A percentile compares a stretch with the other conserved stretches of the same genome.
These are phyloP conservation scores for Ophiorrhiza pumila DNA, from an alignment of 257 asterid species.

Conservation along the genomic window DNA sequence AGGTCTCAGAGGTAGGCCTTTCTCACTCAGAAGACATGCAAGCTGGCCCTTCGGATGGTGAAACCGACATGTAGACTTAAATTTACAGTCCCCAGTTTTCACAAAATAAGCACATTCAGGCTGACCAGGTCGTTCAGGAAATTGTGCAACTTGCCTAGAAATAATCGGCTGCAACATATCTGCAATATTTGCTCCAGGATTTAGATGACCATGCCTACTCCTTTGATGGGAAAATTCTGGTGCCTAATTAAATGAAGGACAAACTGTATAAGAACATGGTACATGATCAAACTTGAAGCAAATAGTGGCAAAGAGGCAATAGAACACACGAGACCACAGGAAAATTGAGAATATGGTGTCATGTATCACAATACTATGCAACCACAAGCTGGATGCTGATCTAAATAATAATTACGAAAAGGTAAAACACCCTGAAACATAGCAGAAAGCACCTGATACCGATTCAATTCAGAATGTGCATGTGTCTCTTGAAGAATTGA, in stretches of 20 bases:
- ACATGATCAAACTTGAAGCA: not conserved
- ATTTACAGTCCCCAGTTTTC: constrained; percentile 49
- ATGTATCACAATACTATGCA: not conserved
- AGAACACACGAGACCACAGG: not conserved
- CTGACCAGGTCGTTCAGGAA: constrained; percentile 53
- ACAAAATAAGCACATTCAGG: constrained; percentile 41
- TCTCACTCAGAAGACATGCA: constrained; percentile 32
- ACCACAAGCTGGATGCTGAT: not conserved
- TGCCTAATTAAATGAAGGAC: constrained; percentile 19
- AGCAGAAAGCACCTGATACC: constrained; percentile 25
- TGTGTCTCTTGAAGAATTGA: constrained; percentile 19
- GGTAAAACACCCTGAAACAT: not conserved
- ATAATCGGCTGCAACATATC: constrained; percentile 1
- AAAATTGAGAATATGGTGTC: not conserved
- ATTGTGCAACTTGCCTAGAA: constrained; percentile 24
- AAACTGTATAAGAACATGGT: constrained; percentile 2
- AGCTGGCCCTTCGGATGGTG: constrained; percentile 43
- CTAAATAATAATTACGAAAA: not conserved
- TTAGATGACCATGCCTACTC: constrained; percentile 12
- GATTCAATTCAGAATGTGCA: constrained; percentile 17
- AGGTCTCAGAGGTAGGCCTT: constrained; percentile 57
- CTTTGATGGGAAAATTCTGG: constrained; percentile 16
- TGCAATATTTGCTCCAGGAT: constrained; percentile 16
- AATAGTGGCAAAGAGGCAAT: not conserved
- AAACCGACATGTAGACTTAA: constrained; percentile 34